phyloP scores from a whole-genome alignment of 1,284 basidiomycete genomes.

The Pholiota adiposa region DNA sequence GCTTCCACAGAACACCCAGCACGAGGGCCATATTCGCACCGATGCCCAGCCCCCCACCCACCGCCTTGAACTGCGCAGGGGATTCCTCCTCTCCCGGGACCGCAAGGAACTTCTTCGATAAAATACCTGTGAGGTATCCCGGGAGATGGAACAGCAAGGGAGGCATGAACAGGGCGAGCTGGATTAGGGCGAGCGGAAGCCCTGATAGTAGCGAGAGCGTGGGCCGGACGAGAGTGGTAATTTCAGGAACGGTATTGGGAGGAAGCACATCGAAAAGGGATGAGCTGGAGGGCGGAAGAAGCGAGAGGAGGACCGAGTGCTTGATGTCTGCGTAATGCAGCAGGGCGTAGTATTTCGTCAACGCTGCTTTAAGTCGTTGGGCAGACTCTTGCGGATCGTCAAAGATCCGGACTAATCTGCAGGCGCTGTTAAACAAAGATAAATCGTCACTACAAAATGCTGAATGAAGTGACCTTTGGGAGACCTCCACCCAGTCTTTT shows the following conservation, averaged over 20 bases:
- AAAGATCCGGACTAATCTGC: slow-evolving; percentile 16
- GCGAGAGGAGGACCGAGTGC: slow-evolving; percentile 50
- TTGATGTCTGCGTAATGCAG: slow-evolving; percentile 57
- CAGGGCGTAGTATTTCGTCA: slow-evolving; percentile 64
- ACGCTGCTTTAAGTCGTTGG: slow-evolving; percentile 37
- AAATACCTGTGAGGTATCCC: slow-evolving; percentile 37
- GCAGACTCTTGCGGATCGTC: slow-evolving; percentile 2
- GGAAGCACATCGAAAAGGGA: slow-evolving; percentile 13
- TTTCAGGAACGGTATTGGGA: slow-evolving; percentile 13
- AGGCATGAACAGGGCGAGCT: slow-evolving; percentile 37
- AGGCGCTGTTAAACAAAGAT: not conserved
- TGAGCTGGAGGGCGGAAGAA: slow-evolving; percentile 30
- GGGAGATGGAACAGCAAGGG: slow-evolving; percentile 40
- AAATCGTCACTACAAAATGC: not conserved
- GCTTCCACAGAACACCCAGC: slow-evolving; percentile 22
- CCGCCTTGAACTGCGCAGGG: slow-evolving; percentile 44
- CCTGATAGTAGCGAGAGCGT: slow-evolving; percentile 18
- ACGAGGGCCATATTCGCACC: slow-evolving; percentile 33
- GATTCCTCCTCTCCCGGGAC: slow-evolving; percentile 44
- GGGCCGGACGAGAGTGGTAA: slow-evolving; percentile 12
- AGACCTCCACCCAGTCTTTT: slow-evolving; percentile 54
- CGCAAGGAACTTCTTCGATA: slow-evolving; percentile 36
- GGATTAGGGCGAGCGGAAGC: slow-evolving; percentile 29
- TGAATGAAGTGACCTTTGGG: slow-evolving; percentile 54
- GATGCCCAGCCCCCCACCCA: slow-evolving; percentile 45